Percentiles rank a stretch among this genome's conserved stretches.
Evolutionary conservation across 306 rosid genomes (phyloP).

Genomic region (Sechiopsis laciniata): DNA sequence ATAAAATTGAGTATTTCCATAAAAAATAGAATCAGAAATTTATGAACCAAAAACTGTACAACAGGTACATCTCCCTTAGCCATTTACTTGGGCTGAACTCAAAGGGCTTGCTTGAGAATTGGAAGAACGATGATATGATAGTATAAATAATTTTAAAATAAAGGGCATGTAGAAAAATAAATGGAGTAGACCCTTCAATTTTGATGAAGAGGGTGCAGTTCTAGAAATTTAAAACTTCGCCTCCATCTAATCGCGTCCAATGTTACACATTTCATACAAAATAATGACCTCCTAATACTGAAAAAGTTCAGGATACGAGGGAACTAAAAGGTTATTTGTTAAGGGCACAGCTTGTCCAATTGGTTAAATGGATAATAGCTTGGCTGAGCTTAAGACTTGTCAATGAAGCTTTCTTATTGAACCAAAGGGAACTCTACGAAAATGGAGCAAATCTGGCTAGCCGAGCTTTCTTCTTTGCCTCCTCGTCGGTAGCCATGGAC

Average conservation of each 20-base stretch:
- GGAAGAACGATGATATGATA: slow-evolving; percentile 1
- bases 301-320: not conserved
- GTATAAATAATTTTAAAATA: not conserved
- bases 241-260: not conserved
- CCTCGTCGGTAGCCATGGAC: slow-evolving; percentile 46
- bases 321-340: not conserved
- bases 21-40: not conserved
- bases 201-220: slow-evolving; percentile 11
- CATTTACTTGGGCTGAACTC: not conserved
- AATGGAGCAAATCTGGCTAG: slow-evolving; percentile 56
- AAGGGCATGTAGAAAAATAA: not conserved
- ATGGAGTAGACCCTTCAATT: slow-evolving; percentile 8
- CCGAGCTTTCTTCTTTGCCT: slow-evolving; percentile 84
- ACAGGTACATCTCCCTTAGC: not conserved
- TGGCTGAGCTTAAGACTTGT: not conserved
- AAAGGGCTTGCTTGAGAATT: not conserved
- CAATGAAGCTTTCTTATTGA: slow-evolving; percentile 46
- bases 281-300: not conserved
- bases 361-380: slow-evolving; percentile 6
- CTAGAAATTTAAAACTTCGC: slow-evolving; percentile 5
- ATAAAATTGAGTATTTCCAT: not conserved
- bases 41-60: not conserved
- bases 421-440: slow-evolving; percentile 41
- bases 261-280: not conserved
- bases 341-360: slow-evolving; percentile 5